These are phyloP conservation scores for Fremontodendron californicum DNA, from an alignment of 345 rosid species.

Conservation along the genomic window DNA sequence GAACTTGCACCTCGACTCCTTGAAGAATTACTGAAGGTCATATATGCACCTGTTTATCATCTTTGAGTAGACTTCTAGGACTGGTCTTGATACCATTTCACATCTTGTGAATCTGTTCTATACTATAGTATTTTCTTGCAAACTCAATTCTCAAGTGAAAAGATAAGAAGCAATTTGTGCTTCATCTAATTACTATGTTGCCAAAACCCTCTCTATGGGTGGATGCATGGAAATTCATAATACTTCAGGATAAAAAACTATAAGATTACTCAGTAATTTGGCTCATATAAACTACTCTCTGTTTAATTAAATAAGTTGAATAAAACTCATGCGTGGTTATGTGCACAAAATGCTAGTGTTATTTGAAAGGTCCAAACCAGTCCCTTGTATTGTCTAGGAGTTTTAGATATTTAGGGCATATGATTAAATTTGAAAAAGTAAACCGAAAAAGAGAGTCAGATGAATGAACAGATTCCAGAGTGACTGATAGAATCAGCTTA, in stretches of 20 bases:
- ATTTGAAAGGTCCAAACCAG: neutral
- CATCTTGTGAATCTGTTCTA: neutral
- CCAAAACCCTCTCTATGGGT: neutral
- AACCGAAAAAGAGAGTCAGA: neutral
- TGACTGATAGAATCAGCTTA: neutral
- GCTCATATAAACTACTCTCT: neutral
- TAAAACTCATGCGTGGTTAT: neutral
- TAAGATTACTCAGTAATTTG: neutral
- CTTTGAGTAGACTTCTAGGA: neutral
- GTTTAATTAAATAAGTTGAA: neutral
- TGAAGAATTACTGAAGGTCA: constrained; percentile 93
- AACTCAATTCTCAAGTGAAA: neutral
- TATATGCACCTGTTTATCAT: constrained; percentile 1
- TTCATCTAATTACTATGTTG: neutral
- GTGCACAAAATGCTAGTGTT: neutral
- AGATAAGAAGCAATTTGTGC: neutral
- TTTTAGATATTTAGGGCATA: neutral
- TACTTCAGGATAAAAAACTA: neutral
- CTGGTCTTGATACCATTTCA: constrained; percentile 3
- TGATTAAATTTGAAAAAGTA: neutral
- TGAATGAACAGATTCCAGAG: neutral
- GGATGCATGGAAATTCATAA: neutral
- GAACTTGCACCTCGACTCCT: constrained; percentile 97
- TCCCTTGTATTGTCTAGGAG: neutral
- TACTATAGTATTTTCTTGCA: neutral